Evolutionary conservation across 2,329 filamentous ascomycete genomes (phyloP), one percentile per base, ranked within the genome.

Genomic region (Fonsecaea pedrosoi): DNA sequence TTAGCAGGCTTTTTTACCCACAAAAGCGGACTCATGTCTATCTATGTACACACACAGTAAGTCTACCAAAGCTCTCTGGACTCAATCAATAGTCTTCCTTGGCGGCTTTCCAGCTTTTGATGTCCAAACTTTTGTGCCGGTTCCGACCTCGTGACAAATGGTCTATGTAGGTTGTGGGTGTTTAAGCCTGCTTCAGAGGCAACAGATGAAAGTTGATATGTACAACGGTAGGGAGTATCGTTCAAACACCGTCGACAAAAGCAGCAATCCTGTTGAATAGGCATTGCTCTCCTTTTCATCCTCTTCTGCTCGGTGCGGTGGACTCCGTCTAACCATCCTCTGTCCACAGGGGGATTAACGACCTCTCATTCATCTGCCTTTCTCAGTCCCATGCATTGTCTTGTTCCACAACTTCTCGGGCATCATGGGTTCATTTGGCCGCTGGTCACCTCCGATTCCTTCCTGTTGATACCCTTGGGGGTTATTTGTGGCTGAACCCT

Each of bases 311-410:
- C 3, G 3, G 45, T 25, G 45, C 3, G 3, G 3, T 25, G 21
- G 18, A 50, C n/a, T 25, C 21, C 45, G 8, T 25, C 10, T 25
- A 21, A 50, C 12, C 21, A 25, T 50, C 18, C 18, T 50, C 18
- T 1, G 9, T 50, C n/a, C 13, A 15, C 45, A 12, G 8, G 6
- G 12, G 10, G 4, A 25, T 18, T 10, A n/a, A 10, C 18, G 6
- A 25, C 74, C 78, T 59, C 35, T 42, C 42, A 2, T 10, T 67
- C 60, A 69, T 62, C 66, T 68, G 25, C 68, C 70, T 50, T 67
- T 70, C 13, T 48, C 18, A 60, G 50, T 66, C 6, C 70, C 70
- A 54, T 65, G 65, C 25, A 65, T 67, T 13, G 66, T 65, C 59
- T 69, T 65, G 54, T 68, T 69, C 34, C 60, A 70, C 18, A 54